phyloP scores from a whole-genome alignment of 2,329 filamentous ascomycete species.

The Beauveria sp. region DNA sequence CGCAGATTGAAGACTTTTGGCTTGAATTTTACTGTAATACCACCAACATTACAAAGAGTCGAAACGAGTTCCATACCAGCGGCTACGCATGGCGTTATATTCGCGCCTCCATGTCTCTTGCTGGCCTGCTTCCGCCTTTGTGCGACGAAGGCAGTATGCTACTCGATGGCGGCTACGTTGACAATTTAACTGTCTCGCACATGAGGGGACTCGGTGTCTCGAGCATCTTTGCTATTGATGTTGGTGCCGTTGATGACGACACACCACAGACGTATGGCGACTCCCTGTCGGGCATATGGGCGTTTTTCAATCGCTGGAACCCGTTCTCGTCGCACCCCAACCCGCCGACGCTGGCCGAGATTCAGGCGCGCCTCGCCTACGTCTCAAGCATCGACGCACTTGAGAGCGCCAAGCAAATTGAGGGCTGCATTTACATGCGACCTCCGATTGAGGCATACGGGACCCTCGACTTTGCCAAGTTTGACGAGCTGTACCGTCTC shows the following conservation, averaged over 20 bases:
- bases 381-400: constrained; percentile 91
- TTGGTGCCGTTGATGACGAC: constrained; percentile 85
- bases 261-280: constrained; percentile 90
- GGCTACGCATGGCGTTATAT: constrained; percentile 98
- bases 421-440: constrained; percentile 92
- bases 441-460: constrained; percentile 91
- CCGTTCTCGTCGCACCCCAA: constrained; percentile 84
- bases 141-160: constrained; percentile 97
- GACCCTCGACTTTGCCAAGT: constrained; percentile 92
- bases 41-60: constrained; percentile 93
- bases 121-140: constrained; percentile 82
- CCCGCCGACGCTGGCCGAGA: constrained; percentile 89
- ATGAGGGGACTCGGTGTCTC: constrained; percentile 94
- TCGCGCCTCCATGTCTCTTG: constrained; percentile 91
- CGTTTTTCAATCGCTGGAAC: constrained; percentile 92
- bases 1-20: constrained; percentile 99
- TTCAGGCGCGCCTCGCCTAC: constrained; percentile 89
- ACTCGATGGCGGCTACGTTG: constrained; percentile 90
- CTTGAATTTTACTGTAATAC: constrained; percentile 99
- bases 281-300: constrained; percentile 91
- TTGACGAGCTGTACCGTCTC: constrained; percentile 90
- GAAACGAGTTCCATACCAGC: constrained; percentile 86
- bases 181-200: constrained; percentile 92
- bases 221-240: constrained; percentile 91
- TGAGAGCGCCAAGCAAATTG: constrained; percentile 82